Evolutionary conservation across 169 alveolate species (phyloP).

Genomic region (Perkinsus marinus): DNA sequence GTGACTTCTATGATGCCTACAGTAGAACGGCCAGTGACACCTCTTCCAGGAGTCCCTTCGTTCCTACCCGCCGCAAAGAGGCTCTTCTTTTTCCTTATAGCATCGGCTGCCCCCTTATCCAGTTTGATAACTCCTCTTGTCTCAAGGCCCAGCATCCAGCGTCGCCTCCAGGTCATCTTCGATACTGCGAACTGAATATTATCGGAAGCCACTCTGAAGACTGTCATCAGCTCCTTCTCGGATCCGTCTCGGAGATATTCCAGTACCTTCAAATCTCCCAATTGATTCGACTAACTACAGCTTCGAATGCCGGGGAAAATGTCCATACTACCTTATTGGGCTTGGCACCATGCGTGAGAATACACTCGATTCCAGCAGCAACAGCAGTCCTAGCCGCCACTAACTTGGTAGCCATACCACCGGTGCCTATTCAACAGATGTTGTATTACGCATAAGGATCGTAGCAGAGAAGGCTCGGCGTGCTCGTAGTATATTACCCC

Average conservation of each 20-base stretch:
- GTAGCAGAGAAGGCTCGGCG: too few species aligned
- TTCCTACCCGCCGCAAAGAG: background rate
- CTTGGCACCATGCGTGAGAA: constrained; percentile 24
- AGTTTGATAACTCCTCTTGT: background rate
- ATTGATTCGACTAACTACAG: background rate
- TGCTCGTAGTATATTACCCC: too few species aligned
- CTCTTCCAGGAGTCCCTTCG: background rate
- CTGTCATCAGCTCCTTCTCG: background rate
- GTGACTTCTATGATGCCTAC: background rate
- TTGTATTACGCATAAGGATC: background rate
- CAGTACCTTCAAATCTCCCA: background rate
- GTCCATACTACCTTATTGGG: constrained; percentile 18
- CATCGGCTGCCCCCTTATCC: background rate
- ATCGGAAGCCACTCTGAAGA: background rate
- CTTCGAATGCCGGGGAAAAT: background rate
- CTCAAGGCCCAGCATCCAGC: background rate
- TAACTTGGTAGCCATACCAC: constrained; percentile 32
- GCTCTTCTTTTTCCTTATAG: background rate
- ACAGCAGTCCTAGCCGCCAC: constrained; percentile 29
- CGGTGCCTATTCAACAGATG: constrained; percentile 12
- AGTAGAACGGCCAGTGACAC: background rate
- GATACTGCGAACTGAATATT: background rate
- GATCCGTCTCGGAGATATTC: background rate
- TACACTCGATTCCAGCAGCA: constrained; percentile 30
- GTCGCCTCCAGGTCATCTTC: background rate